These are phyloP conservation scores for Trebouxia gelatinosa DNA, from an alignment of 163 green algal genomes.

Conservation along the genomic window DNA sequence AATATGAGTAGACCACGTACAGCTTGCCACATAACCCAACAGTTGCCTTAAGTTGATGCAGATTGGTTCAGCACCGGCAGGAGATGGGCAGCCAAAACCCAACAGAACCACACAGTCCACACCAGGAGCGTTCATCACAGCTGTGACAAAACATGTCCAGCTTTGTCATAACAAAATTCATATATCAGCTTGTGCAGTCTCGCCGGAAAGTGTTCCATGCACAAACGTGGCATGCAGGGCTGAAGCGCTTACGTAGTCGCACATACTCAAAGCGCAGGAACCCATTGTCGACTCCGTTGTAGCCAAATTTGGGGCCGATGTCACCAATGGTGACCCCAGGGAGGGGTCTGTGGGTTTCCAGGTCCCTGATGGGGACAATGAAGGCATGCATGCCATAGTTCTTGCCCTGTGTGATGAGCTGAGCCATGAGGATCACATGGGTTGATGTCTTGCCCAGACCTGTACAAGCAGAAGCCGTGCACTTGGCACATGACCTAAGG, in stretches of 20 bases:
- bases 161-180: too few relatives aligned
- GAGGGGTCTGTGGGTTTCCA: slow-evolving; percentile 77
- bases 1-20: too few relatives aligned
- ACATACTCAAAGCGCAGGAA: slow-evolving; percentile 82
- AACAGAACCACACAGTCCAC: too few relatives aligned
- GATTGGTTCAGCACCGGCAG: too few relatives aligned
- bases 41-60: too few relatives aligned
- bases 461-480: neutral
- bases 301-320: slow-evolving; percentile 92
- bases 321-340: slow-evolving; percentile 86
- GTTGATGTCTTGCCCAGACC: slow-evolving; percentile 89
- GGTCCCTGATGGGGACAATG: slow-evolving; percentile 78
- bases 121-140: too few relatives aligned
- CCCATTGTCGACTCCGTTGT: slow-evolving; percentile 90
- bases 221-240: too few relatives aligned
- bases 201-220: too few relatives aligned
- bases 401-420: slow-evolving; percentile 65
- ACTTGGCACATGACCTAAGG: neutral
- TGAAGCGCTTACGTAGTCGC: slow-evolving; percentile 57
- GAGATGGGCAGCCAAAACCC: too few relatives aligned
- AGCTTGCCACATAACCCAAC: too few relatives aligned
- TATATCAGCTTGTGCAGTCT: too few relatives aligned
- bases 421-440: slow-evolving; percentile 87
- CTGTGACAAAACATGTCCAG: too few relatives aligned
- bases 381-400: slow-evolving; percentile 91